Percentiles rank a stretch among this genome's conserved stretches.
These are phyloP conservation scores for Leptodontidium sp. DNA, from an alignment of 2,329 filamentous ascomycete species.

Conservation along the genomic window DNA sequence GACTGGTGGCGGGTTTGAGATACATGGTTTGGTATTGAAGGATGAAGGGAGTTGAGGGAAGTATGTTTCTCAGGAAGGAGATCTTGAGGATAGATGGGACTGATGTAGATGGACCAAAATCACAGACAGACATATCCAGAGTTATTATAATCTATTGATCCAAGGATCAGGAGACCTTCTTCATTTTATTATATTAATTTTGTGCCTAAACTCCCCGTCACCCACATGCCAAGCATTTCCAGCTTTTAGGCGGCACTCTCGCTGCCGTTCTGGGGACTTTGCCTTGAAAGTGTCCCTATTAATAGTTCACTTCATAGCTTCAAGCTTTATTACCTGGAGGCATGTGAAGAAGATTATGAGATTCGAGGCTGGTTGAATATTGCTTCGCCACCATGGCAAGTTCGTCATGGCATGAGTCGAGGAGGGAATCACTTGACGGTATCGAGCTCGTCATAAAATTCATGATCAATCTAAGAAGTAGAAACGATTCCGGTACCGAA, in stretches of 20 bases:
- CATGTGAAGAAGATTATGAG: neutral
- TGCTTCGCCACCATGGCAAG: neutral
- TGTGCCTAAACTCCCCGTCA: constrained; percentile 1
- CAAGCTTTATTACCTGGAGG: neutral
- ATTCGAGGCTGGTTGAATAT: neutral
- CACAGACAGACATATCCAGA: neutral
- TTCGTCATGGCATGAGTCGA: neutral
- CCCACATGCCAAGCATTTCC: neutral
- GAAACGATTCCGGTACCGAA: neutral
- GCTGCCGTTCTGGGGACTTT: neutral
- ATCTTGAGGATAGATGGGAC: neutral
- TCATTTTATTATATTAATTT: neutral
- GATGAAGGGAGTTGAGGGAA: neutral
- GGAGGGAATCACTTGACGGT: neutral
- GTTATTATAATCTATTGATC: neutral
- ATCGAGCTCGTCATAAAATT: neutral
- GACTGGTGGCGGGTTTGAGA: neutral
- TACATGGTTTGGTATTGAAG: neutral
- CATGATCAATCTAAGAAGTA: neutral
- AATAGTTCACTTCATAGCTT: neutral
- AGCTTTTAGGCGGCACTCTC: neutral
- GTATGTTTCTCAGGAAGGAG: neutral
- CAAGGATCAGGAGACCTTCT: neutral
- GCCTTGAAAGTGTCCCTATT: neutral
- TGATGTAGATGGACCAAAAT: too few species aligned